Percentiles rank a stretch among this genome's conserved stretches.
phyloP scores from a whole-genome alignment of 1,139 yeast genomes.

The Magnusiomyces paraingens region DNA sequence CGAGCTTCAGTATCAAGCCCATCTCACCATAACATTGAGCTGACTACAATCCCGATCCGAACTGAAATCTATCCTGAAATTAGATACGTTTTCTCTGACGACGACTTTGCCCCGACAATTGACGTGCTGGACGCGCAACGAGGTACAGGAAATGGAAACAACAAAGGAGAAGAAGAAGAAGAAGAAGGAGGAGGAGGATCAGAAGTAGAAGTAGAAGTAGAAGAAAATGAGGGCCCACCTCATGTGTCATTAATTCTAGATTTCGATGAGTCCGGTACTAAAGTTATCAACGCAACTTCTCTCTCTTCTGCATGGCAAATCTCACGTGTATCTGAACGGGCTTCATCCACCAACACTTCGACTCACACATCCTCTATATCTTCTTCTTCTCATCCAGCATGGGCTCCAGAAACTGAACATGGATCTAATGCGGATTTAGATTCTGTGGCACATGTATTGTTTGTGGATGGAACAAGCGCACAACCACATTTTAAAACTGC shows the following conservation, averaged over 20 bases:
- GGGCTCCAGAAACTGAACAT: not conserved
- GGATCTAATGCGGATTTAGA: not conserved
- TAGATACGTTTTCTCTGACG: constrained; percentile 36
- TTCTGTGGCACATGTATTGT: constrained; percentile 12
- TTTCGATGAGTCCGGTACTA: constrained; percentile 32
- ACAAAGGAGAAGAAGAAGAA: too few relatives aligned
- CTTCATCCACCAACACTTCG: not conserved
- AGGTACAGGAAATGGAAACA: too few relatives aligned
- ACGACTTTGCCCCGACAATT: constrained; percentile 32
- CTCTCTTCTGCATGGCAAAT: constrained; percentile 38
- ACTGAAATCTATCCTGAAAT: constrained; percentile 32
- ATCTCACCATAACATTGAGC: not conserved
- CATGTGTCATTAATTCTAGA: constrained; percentile 32
- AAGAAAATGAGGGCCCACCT: too few relatives aligned
- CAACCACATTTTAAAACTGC: not conserved
- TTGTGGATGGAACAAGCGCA: constrained; percentile 9
- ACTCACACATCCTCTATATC: not conserved
- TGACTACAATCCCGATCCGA: not conserved
- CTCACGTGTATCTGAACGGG: constrained; percentile 17
- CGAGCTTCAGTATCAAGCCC: constrained; percentile 5
- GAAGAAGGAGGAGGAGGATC: too few relatives aligned
- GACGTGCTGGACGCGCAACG: constrained; percentile 27
- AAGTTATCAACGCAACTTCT: constrained; percentile 28
- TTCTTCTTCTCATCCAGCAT: not conserved
- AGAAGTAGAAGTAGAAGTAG: too few relatives aligned